A percentile compares a stretch with the other conserved stretches of the same genome.
Conservation (phyloP, 371 early-diverging fungal species). For the Mortierella polycephala region DNA sequence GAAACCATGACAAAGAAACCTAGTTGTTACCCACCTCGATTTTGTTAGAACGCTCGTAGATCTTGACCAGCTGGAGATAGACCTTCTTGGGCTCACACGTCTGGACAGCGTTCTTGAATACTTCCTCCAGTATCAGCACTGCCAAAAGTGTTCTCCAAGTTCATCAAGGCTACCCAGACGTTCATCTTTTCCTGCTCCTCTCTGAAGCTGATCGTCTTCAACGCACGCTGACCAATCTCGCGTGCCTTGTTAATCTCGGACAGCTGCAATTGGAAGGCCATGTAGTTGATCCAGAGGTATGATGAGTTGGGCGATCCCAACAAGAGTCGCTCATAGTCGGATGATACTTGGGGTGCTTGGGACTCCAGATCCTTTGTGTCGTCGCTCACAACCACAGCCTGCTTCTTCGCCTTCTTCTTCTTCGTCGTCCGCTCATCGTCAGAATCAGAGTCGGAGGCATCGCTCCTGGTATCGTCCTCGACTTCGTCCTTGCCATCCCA, state of each 20-base stretch:
- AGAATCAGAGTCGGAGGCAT: conserved; percentile 31
- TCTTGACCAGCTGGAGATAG: conserved; percentile 85
- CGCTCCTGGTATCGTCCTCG: conserved; percentile 53
- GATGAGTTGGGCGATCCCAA: conserved; percentile 96
- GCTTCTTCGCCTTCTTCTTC: conserved; percentile 64
- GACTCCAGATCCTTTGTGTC: conserved; percentile 67
- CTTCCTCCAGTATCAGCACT: conserved; percentile 79
- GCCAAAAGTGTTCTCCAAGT: conserved; percentile 95
- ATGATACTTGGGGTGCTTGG: conserved; percentile 66
- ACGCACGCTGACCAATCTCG: conserved; percentile 90
- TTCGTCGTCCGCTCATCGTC: conserved; percentile 57
- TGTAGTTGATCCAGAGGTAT: conserved; percentile 97
- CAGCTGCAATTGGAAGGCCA: conserved; percentile 94
- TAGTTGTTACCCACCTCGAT: conserved; percentile 57
- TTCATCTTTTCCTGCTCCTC: conserved; percentile 97
- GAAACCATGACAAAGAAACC: no score
- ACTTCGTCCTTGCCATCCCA: conserved; percentile 67
- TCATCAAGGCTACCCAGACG: conserved; percentile 94
- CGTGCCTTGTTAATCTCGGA: conserved; percentile 93
- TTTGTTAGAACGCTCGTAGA: conserved; percentile 89
- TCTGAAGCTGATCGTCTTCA: conserved; percentile 91
- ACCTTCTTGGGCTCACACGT: conserved; percentile 90
- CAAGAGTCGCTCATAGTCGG: conserved; percentile 90
- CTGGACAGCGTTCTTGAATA: conserved; percentile 86
- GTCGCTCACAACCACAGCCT: conserved; percentile 59